Base-by-base conservation (phyloP, 2,329 filamentous ascomycete genomes). In the Tolypocladium tundrense region DNA sequence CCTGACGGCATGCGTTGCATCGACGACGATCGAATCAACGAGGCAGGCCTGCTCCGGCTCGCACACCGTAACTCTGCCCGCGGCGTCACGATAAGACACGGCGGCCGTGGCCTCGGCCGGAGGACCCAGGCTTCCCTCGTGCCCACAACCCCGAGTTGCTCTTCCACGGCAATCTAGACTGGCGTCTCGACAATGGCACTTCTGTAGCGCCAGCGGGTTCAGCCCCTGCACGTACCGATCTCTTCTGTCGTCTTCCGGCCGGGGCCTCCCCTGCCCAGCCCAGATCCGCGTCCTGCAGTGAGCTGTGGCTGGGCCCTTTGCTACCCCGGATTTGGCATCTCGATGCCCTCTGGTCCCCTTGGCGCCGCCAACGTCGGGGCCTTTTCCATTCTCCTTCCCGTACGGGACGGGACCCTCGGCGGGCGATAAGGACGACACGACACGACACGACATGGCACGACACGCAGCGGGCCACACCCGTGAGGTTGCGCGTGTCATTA, bases 321-420 rank as follows among this genome's bases (percentile, higher is more conserved):
- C 45, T 48, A 48, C 45, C 53, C 53, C 53, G 8, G 53, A 54
- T 54, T 42, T 33, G 53, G 53, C 53, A 54, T 42, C 52, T 54
- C 51, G 16, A 21, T 4, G 33, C 37, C 35, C 31, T 16, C 21
- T 16, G 7, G 3, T 19, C 5, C 45, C 45, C 45, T 33, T 50
- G 27, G 9, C 45, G 10, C 24, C 21, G 19, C 27, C 27, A 33
- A 33, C 7, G 7, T 33, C 45, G 2, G 27, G 45, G 11, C 45
- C 27, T 33, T 33, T 33, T 33, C 10, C 21, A 24, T 27, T 27
- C 24, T 50, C 45, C 45, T 50, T 50, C 45, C 45, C 45, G 27
- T 50, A 33, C 48, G 27, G 48, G 48, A 51, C 19, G 48, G 14
- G 14, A 33, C 45, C 14, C n/a, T 51, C 35, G 48, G 48, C 48